Base-by-base conservation (phyloP, 768 basidiomycete genomes). In the Russula brevipes region DNA sequence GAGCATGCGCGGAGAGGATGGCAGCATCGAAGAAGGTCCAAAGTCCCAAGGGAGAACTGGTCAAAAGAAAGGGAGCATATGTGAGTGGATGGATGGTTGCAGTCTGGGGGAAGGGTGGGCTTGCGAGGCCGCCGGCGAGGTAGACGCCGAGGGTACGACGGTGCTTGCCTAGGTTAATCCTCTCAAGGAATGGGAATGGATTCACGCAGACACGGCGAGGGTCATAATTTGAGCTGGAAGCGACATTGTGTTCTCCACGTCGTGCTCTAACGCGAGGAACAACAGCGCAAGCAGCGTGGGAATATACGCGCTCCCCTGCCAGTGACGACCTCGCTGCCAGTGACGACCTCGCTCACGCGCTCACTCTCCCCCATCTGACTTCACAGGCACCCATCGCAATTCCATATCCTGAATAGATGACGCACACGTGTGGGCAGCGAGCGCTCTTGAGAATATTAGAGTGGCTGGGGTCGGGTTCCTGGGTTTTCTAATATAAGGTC, bases 1-100 rank as follows among this genome's bases (percentile, higher is more conserved):
- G 84, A 0, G 93, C 91, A 69, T 96, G 91, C 3, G 89, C 85
- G 10, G 94, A 97, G 45, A 94, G 81, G 58, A 98, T 86, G 30
- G 88, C 87, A 12, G 97, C 96, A 70, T 98, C 96, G 60, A 98
- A 78, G 76, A 99, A 94, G 4, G 89, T 82, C 94, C 96, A 98
- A 74, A 91, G 91, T 35, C 93, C 24, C 95, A n/a, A 98, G 77
- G 0, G 94, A 91, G 74, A 98, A 98, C 95, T 95, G 71, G n/a
- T 10, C 12, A 14, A 12, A 11, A 10, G 33, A 41, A 14, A 30
- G 35, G 17, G 33, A 24, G 42, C 42, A 24, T 53, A 3, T 19
- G 52, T 64, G 38, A 19, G 59, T 24, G 42, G 51, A 35, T 54
- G 47, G 59, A 8, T 62, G n/a, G 11, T 35, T 11, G 24, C 24